Evolutionary conservation across 495 filamentous ascomycete species (phyloP).

Genomic region (Penicillium coffeae): DNA sequence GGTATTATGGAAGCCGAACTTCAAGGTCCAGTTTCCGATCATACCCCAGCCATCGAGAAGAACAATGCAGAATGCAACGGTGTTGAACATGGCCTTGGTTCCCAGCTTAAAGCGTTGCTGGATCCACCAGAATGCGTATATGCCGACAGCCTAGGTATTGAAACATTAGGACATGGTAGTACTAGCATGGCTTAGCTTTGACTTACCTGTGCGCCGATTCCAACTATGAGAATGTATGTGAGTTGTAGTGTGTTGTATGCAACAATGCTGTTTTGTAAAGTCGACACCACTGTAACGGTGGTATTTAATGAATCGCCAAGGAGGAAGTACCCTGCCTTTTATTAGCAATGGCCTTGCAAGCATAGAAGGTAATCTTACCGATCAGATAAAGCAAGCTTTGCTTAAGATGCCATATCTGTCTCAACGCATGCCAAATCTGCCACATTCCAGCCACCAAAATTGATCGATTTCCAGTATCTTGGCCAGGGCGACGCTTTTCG

Average conservation of each 20-base stretch:
- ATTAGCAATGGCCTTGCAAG: not conserved
- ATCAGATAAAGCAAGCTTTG: slow-evolving; percentile 62
- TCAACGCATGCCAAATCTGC: slow-evolving; percentile 54
- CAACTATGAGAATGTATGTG: slow-evolving; percentile 61
- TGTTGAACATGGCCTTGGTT: slow-evolving; percentile 63
- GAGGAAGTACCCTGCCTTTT: slow-evolving; percentile 53
- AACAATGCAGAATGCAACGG: slow-evolving; percentile 52
- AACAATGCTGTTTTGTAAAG: slow-evolving; percentile 59
- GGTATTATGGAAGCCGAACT: slow-evolving; percentile 57
- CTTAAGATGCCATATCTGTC: slow-evolving; percentile 59
- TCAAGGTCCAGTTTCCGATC: slow-evolving; percentile 61
- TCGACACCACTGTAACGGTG: slow-evolving; percentile 63
- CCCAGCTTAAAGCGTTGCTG: slow-evolving; percentile 50
- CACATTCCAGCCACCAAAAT: slow-evolving; percentile 54
- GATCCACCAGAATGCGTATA: slow-evolving; percentile 56
- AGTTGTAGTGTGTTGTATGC: slow-evolving; percentile 57
- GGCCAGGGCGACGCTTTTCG: slow-evolving; percentile 59
- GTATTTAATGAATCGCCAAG: slow-evolving; percentile 63
- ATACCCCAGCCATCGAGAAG: slow-evolving; percentile 63
- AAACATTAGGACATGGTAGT: not conserved
- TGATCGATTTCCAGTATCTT: slow-evolving; percentile 42
- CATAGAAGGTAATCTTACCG: slow-evolving; percentile 28
- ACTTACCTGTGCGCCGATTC: slow-evolving; percentile 54
- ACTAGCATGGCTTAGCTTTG: not conserved
- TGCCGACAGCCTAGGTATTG: slow-evolving; percentile 46